Evolutionary conservation across 768 basidiomycete genomes (phyloP).

Genomic region (Trametes punicea): DNA sequence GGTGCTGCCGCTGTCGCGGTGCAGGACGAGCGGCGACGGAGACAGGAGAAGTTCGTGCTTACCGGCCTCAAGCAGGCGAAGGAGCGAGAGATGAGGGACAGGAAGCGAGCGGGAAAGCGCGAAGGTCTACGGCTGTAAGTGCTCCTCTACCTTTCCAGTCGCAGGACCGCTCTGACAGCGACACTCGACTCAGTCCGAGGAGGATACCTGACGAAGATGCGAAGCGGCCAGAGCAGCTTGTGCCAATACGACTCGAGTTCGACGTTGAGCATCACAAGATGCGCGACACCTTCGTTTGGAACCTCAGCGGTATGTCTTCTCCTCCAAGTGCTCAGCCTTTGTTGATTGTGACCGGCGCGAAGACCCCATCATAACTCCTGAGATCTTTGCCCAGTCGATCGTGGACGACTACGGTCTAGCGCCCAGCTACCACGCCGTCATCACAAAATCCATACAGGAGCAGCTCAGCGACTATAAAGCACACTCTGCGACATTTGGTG

Average conservation of each 20-base stretch:
- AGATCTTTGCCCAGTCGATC: constrained; percentile 84
- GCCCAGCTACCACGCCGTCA: constrained; percentile 56
- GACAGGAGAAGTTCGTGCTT: constrained; percentile 39
- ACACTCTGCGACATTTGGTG: constrained; percentile 50
- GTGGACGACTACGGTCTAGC: constrained; percentile 88
- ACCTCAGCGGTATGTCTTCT: constrained; percentile 72
- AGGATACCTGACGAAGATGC: constrained; percentile 53
- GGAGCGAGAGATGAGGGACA: constrained; percentile 39
- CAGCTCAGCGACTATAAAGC: constrained; percentile 79
- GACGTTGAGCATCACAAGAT: constrained; percentile 93
- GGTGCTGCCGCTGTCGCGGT: constrained; percentile 37
- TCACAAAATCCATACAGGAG: constrained; percentile 83
- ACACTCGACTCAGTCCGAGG: constrained; percentile 47
- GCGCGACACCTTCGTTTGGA: constrained; percentile 97
- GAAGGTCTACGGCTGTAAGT: constrained; percentile 79
- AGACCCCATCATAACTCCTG: constrained; percentile 90
- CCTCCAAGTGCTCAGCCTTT: not conserved
- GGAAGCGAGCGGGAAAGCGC: constrained; percentile 52
- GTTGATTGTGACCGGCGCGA: not conserved
- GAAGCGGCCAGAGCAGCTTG: constrained; percentile 72
- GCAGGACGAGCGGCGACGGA: constrained; percentile 36
- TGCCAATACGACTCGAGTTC: constrained; percentile 94
- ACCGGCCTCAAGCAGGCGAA: constrained; percentile 31
- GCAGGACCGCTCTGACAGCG: not conserved
- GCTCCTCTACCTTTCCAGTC: constrained; percentile 1